Evolutionary conservation across 169 alveolate species (phyloP), one percentile per base, ranked within the genome.

Genomic region (Eimeria maxima): DNA sequence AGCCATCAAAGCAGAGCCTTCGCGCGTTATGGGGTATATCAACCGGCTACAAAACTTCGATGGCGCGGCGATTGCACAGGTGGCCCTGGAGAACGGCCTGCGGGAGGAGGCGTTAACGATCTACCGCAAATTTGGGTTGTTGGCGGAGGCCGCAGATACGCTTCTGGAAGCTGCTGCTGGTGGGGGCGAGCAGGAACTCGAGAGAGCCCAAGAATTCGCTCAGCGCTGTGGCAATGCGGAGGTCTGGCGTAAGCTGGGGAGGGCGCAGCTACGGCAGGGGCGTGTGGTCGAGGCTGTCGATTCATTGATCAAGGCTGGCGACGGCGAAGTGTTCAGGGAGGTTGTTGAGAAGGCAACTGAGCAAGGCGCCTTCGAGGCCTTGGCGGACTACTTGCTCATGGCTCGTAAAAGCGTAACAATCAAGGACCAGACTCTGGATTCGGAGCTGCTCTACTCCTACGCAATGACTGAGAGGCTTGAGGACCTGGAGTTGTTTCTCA

Each of bases 21-120:
- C 96, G 29, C 97, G 98, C 20, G 99, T 99, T 24, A 98, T 98
- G 98, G 99, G 99, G 95, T 99, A 99, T 97, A 98, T 99, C 87
- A 98, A 98, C 97, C 98, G 99, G 91, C 98, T 99, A 80, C 99
- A 99, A 96, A 99, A 98, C 97, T 99, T 98, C 97, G 99, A 99
- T 96, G 99, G 99, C 63, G 98, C 98, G 50, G 99, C 99, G 96
- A 98, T 99, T 14, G 99, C 99, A 16, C 63, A 97, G 96, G 98
- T 98, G 83, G 99, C 99, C 14, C 84, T 98, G 94, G 97, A 98
- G 76, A 98, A 98, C 96, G 96, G 97, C 45, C 98, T 99, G 90
- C 98, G 97, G 73, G 99, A 99, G 96, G 99, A 99, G 97, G 99
- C 99, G 10, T 97, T 98, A 93, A 98, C 98, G 93, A 99, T 99